phyloP scores from a whole-genome alignment of 805 yeast species.

The Pichia gijzeniarum region DNA sequence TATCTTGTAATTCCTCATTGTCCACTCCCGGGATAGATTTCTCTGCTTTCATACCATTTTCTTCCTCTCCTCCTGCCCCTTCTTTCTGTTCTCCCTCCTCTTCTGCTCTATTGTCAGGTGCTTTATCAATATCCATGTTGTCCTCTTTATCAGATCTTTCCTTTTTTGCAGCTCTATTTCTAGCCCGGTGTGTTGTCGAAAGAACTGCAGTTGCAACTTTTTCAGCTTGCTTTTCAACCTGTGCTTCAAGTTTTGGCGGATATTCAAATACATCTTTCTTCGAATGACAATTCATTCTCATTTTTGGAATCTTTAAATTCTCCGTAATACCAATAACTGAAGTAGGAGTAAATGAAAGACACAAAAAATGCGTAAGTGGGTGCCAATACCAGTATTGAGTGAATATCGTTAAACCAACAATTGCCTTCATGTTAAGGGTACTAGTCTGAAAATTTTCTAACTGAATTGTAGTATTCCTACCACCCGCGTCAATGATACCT shows the following conservation, averaged over 20 bases:
- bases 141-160: conserved; percentile 42
- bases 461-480: conserved; percentile 92
- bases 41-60: no score
- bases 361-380: conserved; percentile 90
- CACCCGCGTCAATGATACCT: conserved; percentile 98
- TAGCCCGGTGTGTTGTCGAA: conserved; percentile 91
- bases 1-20: conserved; percentile 27
- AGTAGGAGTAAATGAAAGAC: conserved; percentile 89
- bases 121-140: conserved; percentile 36
- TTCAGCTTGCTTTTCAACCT: conserved; percentile 76
- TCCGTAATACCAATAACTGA: conserved; percentile 79
- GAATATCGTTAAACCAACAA: conserved; percentile 86
- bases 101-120: conserved; percentile 22
- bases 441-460: conserved; percentile 85
- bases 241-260: conserved; percentile 82
- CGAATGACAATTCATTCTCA: conserved; percentile 73
- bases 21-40: conserved; percentile 16
- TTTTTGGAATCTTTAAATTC: conserved; percentile 81
- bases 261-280: conserved; percentile 76
- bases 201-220: conserved; percentile 89
- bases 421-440: conserved; percentile 82
- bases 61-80: no score
- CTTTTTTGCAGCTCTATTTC: conserved; percentile 66
- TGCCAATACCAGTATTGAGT: conserved; percentile 98
- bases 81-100: conserved; percentile 20